A percentile compares a stretch with the other conserved stretches of the same genome.
Evolutionary conservation across 495 filamentous ascomycete genomes (phyloP).

Genomic region (Parachaetomium inaequale): DNA sequence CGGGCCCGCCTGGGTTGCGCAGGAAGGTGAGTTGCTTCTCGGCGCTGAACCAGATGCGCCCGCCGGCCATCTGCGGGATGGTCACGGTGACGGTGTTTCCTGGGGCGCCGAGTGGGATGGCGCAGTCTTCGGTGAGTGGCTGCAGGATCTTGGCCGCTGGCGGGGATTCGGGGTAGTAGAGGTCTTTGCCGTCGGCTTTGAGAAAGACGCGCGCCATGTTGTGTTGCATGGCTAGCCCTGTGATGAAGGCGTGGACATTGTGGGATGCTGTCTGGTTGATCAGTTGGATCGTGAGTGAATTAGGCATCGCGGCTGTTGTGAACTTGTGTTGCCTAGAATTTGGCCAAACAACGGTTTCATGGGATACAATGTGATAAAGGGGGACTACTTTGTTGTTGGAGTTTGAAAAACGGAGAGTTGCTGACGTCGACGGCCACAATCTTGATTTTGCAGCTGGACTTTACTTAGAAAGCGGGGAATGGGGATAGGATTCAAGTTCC

Average conservation of each 20-base stretch:
- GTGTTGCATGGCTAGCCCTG: slow-evolving; percentile 43
- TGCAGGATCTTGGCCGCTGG: slow-evolving; percentile 34
- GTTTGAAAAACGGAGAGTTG: no score
- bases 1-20: slow-evolving; percentile 57
- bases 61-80: slow-evolving; percentile 67
- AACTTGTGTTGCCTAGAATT: no score
- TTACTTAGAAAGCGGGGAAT: no score
- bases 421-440: no score
- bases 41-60: slow-evolving; percentile 63
- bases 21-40: slow-evolving; percentile 61
- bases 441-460: no score
- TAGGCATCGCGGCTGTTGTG: slow-evolving; percentile 36
- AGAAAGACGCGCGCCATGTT: slow-evolving; percentile 36
- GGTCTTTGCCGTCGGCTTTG: slow-evolving; percentile 29
- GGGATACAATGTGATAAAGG: no score
- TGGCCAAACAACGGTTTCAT: no score
- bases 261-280: slow-evolving; percentile 36
- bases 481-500: no score
- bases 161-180: slow-evolving; percentile 41
- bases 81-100: slow-evolving; percentile 58
- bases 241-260: slow-evolving; percentile 42
- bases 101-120: slow-evolving; percentile 61
- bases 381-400: no score
- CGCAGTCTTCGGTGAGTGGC: slow-evolving; percentile 57
- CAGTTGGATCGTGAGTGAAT: slow-evolving; percentile 39